Conservation (phyloP, 768 basidiomycete genomes). For the Lactifluus subvellereus region DNA sequence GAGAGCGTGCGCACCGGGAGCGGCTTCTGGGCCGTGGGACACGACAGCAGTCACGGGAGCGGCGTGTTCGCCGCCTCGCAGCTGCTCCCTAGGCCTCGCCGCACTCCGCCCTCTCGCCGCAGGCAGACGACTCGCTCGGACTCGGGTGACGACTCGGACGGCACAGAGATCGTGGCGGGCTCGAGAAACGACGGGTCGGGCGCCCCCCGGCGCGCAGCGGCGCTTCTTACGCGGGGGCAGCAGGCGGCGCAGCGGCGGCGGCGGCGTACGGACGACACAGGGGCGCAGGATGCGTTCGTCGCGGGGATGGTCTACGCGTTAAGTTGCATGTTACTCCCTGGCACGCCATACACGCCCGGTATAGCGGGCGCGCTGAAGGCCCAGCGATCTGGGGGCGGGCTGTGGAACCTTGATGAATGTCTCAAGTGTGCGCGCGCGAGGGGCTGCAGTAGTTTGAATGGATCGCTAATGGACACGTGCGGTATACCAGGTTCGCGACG, state of each 20-base stretch:
- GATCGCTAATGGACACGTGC: not conserved
- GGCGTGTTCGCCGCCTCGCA: conserved; percentile 43
- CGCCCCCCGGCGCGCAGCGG: conserved; percentile 19
- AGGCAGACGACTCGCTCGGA: conserved; percentile 52
- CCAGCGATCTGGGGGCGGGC: conserved; percentile 33
- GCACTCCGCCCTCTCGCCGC: conserved; percentile 23
- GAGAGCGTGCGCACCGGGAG: conserved; percentile 60
- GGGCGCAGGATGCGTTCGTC: conserved; percentile 78
- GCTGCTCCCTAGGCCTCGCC: conserved; percentile 3
- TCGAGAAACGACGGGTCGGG: conserved; percentile 30
- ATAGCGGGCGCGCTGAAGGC: conserved; percentile 26
- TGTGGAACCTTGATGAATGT: conserved; percentile 81
- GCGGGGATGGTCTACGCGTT: conserved; percentile 83
- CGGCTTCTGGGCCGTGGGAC: conserved; percentile 66
- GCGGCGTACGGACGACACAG: conserved; percentile 55
- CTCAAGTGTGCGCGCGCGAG: conserved; percentile 44
- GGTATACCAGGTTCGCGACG: conserved; percentile 63
- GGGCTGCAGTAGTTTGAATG: no score
- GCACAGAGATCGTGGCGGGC: conserved; percentile 24
- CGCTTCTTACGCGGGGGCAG: not conserved
- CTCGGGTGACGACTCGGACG: conserved; percentile 48
- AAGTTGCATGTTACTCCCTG: conserved; percentile 64
- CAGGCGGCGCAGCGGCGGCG: not conserved
- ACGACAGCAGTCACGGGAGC: conserved; percentile 45
- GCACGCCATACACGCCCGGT: conserved; percentile 65